phyloP scores from a whole-genome alignment of 208 protist species.

The Phytomonas sp. region DNA sequence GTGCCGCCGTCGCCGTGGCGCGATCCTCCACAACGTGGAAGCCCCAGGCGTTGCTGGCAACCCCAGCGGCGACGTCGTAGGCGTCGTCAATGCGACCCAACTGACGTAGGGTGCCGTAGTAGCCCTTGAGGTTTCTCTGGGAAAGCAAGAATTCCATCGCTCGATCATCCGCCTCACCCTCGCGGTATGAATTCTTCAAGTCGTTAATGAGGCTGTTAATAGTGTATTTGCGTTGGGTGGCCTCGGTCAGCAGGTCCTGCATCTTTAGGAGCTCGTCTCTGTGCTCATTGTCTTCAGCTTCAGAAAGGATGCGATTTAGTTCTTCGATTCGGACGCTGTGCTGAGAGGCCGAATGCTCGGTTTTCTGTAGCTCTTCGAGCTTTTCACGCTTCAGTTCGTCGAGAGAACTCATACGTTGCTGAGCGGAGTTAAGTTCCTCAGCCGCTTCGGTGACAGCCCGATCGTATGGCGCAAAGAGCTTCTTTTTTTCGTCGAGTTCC shows the following conservation, averaged over 20 bases:
- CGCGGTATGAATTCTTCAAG: slow-evolving; percentile 66
- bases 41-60: slow-evolving; percentile 93
- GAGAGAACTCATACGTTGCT: slow-evolving; percentile 34
- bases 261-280: slow-evolving; percentile 58
- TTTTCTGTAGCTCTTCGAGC: slow-evolving; percentile 24
- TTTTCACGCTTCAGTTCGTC: slow-evolving; percentile 23
- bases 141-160: slow-evolving; percentile 81
- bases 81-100: slow-evolving; percentile 94
- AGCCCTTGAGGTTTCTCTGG: slow-evolving; percentile 80
- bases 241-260: slow-evolving; percentile 59
- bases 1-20: slow-evolving; percentile 80
- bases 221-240: slow-evolving; percentile 60
- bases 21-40: slow-evolving; percentile 97
- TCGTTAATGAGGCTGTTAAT: slow-evolving; percentile 77
- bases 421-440: slow-evolving; percentile 38
- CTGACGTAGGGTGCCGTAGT: slow-evolving; percentile 96
- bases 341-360: slow-evolving; percentile 20
- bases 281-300: slow-evolving; percentile 29
- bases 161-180: slow-evolving; percentile 78
- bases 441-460: slow-evolving; percentile 57
- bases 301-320: slow-evolving; percentile 37
- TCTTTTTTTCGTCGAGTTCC: slow-evolving; percentile 89
- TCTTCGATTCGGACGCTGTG: slow-evolving; percentile 32
- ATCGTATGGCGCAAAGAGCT: slow-evolving; percentile 84
- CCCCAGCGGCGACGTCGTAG: slow-evolving; percentile 98